These are phyloP conservation scores for Dactylellina leptospora DNA, from an alignment of 2,329 filamentous ascomycete species.

Conservation along the genomic window DNA sequence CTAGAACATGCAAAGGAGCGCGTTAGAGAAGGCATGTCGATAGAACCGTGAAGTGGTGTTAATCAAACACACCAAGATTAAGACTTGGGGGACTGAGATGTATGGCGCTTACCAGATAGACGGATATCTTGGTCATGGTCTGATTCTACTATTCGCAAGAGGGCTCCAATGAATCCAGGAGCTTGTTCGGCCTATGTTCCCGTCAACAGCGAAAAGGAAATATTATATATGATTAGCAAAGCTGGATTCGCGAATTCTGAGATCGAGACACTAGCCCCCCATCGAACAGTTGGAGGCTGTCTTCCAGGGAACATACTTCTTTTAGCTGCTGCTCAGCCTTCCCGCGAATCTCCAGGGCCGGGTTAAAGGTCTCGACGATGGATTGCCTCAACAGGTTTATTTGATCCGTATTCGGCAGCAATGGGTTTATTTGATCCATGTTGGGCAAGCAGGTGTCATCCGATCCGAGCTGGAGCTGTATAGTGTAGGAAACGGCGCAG, in stretches of 20 bases:
- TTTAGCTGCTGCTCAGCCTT: constrained; percentile 83
- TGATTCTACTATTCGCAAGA: constrained; percentile 86
- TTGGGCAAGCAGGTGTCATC: constrained; percentile 38
- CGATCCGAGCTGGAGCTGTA: constrained; percentile 32
- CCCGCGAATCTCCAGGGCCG: constrained; percentile 77
- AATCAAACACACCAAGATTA: background rate
- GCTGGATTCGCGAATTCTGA: background rate
- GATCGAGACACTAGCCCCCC: background rate
- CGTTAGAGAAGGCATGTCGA: constrained; percentile 27
- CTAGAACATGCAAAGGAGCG: constrained; percentile 64
- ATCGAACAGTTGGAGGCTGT: constrained; percentile 2
- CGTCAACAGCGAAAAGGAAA: constrained; percentile 11
- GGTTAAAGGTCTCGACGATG: constrained; percentile 77
- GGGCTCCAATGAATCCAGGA: constrained; percentile 86
- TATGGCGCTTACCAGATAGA: constrained; percentile 77
- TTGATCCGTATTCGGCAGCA: constrained; percentile 43
- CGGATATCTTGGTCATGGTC: constrained; percentile 87
- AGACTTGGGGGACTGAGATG: constrained; percentile 1
- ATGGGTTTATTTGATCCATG: constrained; percentile 51
- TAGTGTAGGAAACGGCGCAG: constrained; percentile 10
- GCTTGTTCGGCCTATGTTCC: constrained; percentile 80
- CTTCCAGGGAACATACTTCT: constrained; percentile 72
- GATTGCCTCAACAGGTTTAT: constrained; percentile 68
- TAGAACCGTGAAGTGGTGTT: background rate
- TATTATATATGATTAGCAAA: constrained; percentile 54